Percentiles rank a stretch among this genome's conserved stretches.
Evolutionary conservation across 352 stramenopile species (phyloP).

Genomic region (Phytophthora litchii): DNA sequence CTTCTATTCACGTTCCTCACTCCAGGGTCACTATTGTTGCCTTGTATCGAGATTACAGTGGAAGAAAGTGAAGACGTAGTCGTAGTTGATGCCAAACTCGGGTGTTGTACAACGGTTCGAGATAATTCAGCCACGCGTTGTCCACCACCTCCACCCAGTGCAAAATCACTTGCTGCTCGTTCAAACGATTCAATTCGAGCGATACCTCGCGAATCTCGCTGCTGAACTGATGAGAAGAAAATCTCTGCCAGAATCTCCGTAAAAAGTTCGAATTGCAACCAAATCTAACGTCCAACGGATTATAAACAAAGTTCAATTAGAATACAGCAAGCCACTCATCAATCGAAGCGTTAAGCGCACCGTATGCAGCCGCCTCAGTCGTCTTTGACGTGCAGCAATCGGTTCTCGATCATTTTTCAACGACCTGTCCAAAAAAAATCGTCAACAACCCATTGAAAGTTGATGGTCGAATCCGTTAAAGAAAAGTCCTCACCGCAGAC

Average conservation of each 20-base stretch:
- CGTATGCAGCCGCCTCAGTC: conserved; percentile 65
- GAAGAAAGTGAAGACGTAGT: conserved; percentile 37
- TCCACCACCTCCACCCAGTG: conserved; percentile 25
- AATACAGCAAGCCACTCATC: background rate
- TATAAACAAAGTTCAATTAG: background rate
- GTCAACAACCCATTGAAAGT: background rate
- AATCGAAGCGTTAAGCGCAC: conserved; percentile 30
- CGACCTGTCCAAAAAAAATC: conserved; percentile 25
- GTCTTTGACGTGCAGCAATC: conserved; percentile 45
- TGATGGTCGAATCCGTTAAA: background rate
- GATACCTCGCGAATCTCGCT: conserved; percentile 34
- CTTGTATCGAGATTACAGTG: conserved; percentile 3
- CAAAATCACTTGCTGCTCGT: conserved; percentile 36
- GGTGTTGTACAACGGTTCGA: conserved; percentile 3
- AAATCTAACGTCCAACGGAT: conserved; percentile 50
- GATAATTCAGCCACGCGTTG: conserved; percentile 20
- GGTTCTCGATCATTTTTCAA: conserved; percentile 46
- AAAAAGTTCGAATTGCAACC: conserved; percentile 80
- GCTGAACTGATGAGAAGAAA: conserved; percentile 59
- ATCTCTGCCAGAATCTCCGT: conserved; percentile 70
- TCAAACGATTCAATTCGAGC: conserved; percentile 37
- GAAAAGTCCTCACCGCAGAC: conserved; percentile 44
- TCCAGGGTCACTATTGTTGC: conserved; percentile 5
- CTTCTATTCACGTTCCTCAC: background rate
- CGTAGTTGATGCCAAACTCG: conserved; percentile 32